phyloP scores from a whole-genome alignment of 768 basidiomycete genomes.

The Russula griseocarnosa region DNA sequence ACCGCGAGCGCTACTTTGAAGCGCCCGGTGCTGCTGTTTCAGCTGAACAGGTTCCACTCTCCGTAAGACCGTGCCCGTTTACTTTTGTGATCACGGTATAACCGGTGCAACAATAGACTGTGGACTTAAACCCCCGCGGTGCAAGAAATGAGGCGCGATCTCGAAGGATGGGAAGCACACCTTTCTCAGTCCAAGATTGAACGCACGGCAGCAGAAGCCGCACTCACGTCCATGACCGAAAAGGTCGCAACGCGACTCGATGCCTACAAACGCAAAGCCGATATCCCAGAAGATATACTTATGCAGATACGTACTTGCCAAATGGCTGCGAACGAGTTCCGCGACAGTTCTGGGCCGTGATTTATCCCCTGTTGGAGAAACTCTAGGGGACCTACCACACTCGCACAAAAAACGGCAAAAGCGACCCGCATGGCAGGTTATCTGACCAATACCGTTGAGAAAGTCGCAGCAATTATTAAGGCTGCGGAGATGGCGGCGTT shows the following conservation, averaged over 20 bases:
- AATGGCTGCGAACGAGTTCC: conserved; percentile 90
- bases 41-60: conserved; percentile 26
- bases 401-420: conserved; percentile 69
- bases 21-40: conserved; percentile 36
- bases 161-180: conserved; percentile 54
- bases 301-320: conserved; percentile 86
- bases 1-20: conserved; percentile 78
- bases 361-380: conserved; percentile 70
- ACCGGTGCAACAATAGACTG: conserved; percentile 35
- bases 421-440: conserved; percentile 87
- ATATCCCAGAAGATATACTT: conserved; percentile 74
- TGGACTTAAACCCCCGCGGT: conserved; percentile 50
- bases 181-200: conserved; percentile 67
- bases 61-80: conserved; percentile 28
- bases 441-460: conserved; percentile 72
- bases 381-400: conserved; percentile 46
- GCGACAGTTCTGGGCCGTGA: conserved; percentile 90
- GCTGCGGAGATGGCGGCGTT: conserved; percentile 57
- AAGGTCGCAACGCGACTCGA: conserved; percentile 73
- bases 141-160: conserved; percentile 43
- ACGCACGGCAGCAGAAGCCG: conserved; percentile 61
- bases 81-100: conserved; percentile 7
- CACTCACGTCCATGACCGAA: conserved; percentile 69
- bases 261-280: conserved; percentile 61
- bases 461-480: conserved; percentile 72